Conservation (phyloP, 2,329 filamentous ascomycete genomes). For the Ascocoryne sarcoides region DNA sequence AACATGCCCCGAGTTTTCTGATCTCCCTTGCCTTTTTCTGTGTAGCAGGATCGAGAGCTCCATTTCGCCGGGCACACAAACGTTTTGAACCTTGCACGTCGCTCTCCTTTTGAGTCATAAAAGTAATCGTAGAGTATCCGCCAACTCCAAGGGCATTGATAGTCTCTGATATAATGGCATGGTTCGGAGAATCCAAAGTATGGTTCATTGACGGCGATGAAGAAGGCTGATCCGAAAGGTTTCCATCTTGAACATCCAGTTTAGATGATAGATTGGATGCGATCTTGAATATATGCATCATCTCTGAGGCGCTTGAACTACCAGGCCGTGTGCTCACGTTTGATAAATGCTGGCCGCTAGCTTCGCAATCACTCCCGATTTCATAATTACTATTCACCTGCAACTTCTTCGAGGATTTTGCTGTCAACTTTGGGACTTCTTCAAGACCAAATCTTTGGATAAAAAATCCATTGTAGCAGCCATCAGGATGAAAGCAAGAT, state of each 20-base stretch:
- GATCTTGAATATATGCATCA: not conserved
- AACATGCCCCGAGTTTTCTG: constrained; percentile 18
- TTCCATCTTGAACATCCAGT: no score
- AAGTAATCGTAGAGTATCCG: not conserved
- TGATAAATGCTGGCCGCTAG: not conserved
- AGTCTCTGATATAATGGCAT: no score
- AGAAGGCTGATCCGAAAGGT: no score
- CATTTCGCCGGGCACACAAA: constrained; percentile 9
- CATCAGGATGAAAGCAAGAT: constrained; percentile 7
- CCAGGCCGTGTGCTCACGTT: no score
- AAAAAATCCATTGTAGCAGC: constrained; percentile 18
- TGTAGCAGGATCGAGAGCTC: constrained; percentile 10
- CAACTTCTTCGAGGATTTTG: no score
- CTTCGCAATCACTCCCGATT: no score
- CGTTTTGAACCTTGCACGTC: not conserved
- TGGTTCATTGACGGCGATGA: no score
- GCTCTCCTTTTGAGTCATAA: no score
- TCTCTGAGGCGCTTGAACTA: not conserved
- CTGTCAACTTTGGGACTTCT: no score
- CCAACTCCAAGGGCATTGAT: not conserved
- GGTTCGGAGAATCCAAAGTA: no score
- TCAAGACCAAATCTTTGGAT: constrained; percentile 12
- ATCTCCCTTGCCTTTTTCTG: constrained; percentile 14
- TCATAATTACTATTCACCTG: no score
- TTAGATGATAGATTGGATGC: no score